A percentile compares a stretch with the other conserved stretches of the same genome.
These are phyloP conservation scores for Eugenia klotzschiana DNA, from an alignment of 441 rosid genomes.

Conservation along the genomic window DNA sequence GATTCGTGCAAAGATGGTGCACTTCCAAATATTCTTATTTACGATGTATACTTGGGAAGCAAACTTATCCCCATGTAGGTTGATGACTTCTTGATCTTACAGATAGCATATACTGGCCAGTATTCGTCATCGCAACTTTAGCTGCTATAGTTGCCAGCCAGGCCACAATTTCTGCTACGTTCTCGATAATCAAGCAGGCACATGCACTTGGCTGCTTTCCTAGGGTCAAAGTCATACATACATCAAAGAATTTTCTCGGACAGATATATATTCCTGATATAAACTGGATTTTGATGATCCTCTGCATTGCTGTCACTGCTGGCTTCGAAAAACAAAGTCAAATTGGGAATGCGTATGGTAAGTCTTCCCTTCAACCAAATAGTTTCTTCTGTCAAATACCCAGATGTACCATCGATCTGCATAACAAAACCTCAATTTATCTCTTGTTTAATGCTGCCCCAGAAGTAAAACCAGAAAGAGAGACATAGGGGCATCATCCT, in stretches of 20 bases:
- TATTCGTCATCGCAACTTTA: constrained; percentile 1
- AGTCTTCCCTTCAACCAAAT: not conserved
- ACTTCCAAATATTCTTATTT: not conserved
- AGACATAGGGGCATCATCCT: not conserved
- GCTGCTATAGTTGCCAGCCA: constrained; percentile 10
- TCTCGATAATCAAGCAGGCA: constrained; percentile 9
- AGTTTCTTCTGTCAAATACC: not conserved
- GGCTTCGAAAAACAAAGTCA: constrained; percentile 6
- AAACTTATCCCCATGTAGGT: not conserved
- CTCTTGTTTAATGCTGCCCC: not conserved
- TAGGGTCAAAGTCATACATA: constrained; percentile 7
- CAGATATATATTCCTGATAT: constrained; percentile 5
- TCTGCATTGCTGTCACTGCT: constrained; percentile 5
- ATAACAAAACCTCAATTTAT: not conserved
- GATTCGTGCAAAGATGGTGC: not conserved
- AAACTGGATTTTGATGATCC: constrained; percentile 6
- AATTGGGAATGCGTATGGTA: constrained; percentile 7
- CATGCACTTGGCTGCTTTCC: constrained; percentile 8
- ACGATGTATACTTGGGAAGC: not conserved
- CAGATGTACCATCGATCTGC: not conserved
- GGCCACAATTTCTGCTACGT: constrained; percentile 7
- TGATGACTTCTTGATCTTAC: not conserved
- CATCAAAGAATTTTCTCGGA: constrained; percentile 5
- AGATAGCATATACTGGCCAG: constrained; percentile 10
- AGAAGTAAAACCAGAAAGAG: not conserved